phyloP scores from a whole-genome alignment of 805 yeast species.

The Blastobotrys mokoenaii region DNA sequence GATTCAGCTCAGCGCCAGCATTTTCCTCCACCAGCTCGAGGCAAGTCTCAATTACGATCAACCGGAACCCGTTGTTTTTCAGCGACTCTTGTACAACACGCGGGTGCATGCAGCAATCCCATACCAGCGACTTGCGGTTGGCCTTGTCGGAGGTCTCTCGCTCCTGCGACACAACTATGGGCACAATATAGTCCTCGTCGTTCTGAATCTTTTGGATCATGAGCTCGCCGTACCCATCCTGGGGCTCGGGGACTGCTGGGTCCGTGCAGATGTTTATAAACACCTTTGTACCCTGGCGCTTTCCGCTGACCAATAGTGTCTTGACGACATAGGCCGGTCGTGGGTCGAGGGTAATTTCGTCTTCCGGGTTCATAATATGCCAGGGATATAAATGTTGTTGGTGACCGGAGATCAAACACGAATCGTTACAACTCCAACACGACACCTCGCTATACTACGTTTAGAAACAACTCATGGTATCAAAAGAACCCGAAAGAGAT shows the following conservation, averaged over 20 bases:
- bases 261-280: conserved; percentile 75
- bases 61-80: conserved; percentile 47
- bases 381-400: background rate
- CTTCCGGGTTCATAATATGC: conserved; percentile 1
- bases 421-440: no score
- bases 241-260: conserved; percentile 57
- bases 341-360: conserved; percentile 35
- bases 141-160: conserved; percentile 51
- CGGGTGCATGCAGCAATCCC: conserved; percentile 72
- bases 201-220: conserved; percentile 53
- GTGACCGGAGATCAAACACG: background rate
- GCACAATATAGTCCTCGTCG: conserved; percentile 77
- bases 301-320: conserved; percentile 39
- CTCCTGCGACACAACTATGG: conserved; percentile 59
- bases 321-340: conserved; percentile 68
- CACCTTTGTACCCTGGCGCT: conserved; percentile 44
- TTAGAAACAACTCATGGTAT: no score
- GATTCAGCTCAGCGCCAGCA: conserved; percentile 42
- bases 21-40: conserved; percentile 66
- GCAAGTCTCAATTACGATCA: conserved; percentile 75
- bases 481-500: no score
- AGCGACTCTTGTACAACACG: conserved; percentile 55
- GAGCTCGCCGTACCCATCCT: conserved; percentile 31
- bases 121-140: conserved; percentile 54
- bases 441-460: no score